Evolutionary conservation across 2,329 filamentous ascomycete genomes (phyloP), one percentile per base, ranked within the genome.

Genomic region (Xylariaceae sp.): DNA sequence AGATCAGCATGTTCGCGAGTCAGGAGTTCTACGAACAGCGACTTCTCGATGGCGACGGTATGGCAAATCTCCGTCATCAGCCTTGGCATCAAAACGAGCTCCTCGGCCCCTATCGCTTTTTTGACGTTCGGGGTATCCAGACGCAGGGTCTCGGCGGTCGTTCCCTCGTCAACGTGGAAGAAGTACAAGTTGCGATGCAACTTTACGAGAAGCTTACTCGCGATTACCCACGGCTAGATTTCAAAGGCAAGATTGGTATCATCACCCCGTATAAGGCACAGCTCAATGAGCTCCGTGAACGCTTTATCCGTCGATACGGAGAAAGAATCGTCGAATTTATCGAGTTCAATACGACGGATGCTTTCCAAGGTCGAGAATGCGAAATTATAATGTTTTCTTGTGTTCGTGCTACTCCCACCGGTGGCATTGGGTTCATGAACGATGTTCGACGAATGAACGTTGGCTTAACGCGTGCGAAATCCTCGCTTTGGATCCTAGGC

Each of bases 401-500:
- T 71, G 94, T 99, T 58, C 86, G 94, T 74, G 92, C 94, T 27
- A 92, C 88, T 32, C 83, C 89, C n/a, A 88, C 87, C 6, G 88
- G 88, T n/a, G 91, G 92, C 65, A 96, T 99, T 67, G 94, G 94
- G 79, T 99, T 99, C 83, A 87, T 99, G 81, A 88, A 89, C 52
- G 94, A 99, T 70, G 96, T 99, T 67, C 85, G 94, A 56, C 92
- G 94, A 79, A 97, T 99, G 95, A 99, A 99, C 71, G 94, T 99
- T 66, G 94, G 94, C 74, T 78, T 99, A 57, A 99, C 94, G 27
- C 87, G 94, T 77, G 95, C 94, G 4, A 96, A 96, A 71, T 96
- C 89, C 7, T 96, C 92, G 35, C 80, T 99, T 7, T 99, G 92
- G 89, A 92, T 99, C 55, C 80, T 99, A 30, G 94, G 94, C 62